Conservation (phyloP, 2,329 filamentous ascomycete species). For the Fusarium pilosicola region DNA sequence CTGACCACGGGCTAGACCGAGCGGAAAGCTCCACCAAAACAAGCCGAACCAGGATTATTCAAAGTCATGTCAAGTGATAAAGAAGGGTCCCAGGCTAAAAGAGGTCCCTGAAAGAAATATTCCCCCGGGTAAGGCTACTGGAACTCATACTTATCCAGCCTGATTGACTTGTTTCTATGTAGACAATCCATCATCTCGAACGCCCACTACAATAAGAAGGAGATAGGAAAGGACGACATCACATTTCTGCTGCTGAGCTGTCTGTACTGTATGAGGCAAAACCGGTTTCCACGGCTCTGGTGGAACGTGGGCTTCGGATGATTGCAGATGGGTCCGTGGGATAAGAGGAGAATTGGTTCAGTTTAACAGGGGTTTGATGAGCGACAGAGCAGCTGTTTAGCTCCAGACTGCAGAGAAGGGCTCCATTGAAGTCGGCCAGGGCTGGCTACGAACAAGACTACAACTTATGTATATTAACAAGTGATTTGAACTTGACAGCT, state of each 20-base stretch:
- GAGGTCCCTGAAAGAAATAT: neutral
- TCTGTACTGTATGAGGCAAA: constrained; percentile 30
- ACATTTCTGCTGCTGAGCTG: neutral
- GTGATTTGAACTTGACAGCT: neutral
- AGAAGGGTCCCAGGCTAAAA: constrained; percentile 1
- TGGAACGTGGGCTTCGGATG: constrained; percentile 35
- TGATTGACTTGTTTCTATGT: neutral
- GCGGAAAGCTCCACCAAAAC: constrained; percentile 34
- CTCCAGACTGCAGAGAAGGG: neutral
- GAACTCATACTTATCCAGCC: neutral
- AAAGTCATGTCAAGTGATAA: constrained; percentile 18
- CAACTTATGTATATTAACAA: neutral
- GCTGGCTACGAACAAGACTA: neutral
- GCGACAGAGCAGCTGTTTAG: neutral
- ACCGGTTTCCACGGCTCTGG: constrained; percentile 33
- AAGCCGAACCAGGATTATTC: constrained; percentile 16
- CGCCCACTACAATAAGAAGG: neutral
- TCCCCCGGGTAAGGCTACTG: neutral
- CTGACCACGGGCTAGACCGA: constrained; percentile 37
- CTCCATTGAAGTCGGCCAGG: neutral
- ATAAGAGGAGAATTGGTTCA: constrained; percentile 22
- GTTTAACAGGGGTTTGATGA: constrained; percentile 5
- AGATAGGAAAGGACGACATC: neutral
- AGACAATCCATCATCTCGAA: neutral
- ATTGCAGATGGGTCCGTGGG: constrained; percentile 37